These are phyloP conservation scores for Pittosporum tobira DNA, from an alignment of 129 eudicot species.

Conservation along the genomic window DNA sequence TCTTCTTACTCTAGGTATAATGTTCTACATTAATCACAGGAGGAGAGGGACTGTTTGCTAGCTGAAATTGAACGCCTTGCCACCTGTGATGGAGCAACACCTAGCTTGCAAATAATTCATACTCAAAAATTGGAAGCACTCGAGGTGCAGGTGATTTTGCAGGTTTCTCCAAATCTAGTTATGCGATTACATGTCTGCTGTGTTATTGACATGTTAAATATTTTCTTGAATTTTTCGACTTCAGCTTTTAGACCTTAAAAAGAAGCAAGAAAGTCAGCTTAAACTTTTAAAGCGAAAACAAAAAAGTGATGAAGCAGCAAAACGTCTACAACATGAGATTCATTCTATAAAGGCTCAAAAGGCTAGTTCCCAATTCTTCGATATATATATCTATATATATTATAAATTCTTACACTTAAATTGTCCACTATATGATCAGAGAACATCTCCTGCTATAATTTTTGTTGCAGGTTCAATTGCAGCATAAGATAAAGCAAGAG, in stretches of 20 bases:
- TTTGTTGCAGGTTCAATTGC: constrained; percentile 25
- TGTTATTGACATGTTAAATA: constrained; percentile 5
- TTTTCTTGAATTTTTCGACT: neutral
- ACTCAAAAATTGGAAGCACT: constrained; percentile 23
- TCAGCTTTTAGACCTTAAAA: constrained; percentile 25
- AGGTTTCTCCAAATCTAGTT: constrained; percentile 4
- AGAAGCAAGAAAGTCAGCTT: constrained; percentile 32
- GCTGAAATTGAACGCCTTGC: constrained; percentile 26
- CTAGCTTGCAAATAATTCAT: constrained; percentile 18
- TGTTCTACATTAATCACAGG: constrained; percentile 9
- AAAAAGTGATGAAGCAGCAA: constrained; percentile 29
- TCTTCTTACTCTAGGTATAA: neutral
- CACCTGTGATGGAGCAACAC: constrained; percentile 20
- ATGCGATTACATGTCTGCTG: too few species aligned
- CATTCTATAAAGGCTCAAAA: constrained; percentile 26
- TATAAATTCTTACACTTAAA: too few species aligned
- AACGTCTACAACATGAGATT: constrained; percentile 23
- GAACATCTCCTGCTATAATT: neutral
- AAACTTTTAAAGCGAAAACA: constrained; percentile 25
- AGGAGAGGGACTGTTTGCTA: constrained; percentile 25
- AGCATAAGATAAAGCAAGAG: constrained; percentile 29
- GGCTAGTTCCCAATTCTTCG: constrained; percentile 4
- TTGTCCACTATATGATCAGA: neutral
- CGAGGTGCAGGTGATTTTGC: constrained; percentile 26
- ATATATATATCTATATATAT: too few species aligned